These are phyloP conservation scores for Claviceps sp. DNA, from an alignment of 2,329 filamentous ascomycete species.

Conservation along the genomic window DNA sequence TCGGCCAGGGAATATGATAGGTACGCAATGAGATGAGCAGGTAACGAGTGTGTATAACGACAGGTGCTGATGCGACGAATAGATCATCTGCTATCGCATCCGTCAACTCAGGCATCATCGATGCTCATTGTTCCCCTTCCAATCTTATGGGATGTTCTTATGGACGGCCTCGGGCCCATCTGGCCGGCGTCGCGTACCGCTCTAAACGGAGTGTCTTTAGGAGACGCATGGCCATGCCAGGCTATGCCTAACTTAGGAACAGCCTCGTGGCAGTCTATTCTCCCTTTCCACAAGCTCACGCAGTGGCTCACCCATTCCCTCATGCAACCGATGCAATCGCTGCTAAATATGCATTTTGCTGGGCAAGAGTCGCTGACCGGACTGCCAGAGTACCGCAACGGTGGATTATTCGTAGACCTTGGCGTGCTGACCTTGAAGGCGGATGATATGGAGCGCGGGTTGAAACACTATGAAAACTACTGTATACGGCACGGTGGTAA, in stretches of 20 bases:
- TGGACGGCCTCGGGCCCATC: slow-evolving; percentile 73
- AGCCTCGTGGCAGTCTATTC: slow-evolving; percentile 59
- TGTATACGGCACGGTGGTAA: slow-evolving; percentile 58
- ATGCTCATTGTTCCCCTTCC: slow-evolving; percentile 77
- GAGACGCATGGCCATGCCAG: slow-evolving; percentile 87
- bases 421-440: slow-evolving; percentile 67
- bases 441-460: slow-evolving; percentile 54
- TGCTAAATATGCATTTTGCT: slow-evolving; percentile 69
- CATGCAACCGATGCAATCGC: slow-evolving; percentile 76
- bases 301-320: slow-evolving; percentile 93
- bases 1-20: slow-evolving; percentile 86
- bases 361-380: slow-evolving; percentile 75
- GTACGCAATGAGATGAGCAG: slow-evolving; percentile 34
- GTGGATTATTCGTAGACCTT: slow-evolving; percentile 74
- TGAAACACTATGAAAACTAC: slow-evolving; percentile 50
- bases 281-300: slow-evolving; percentile 87
- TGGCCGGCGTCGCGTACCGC: slow-evolving; percentile 81
- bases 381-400: slow-evolving; percentile 84
- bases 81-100: slow-evolving; percentile 86
- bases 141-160: slow-evolving; percentile 80
- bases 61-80: slow-evolving; percentile 18
- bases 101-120: slow-evolving; percentile 76
- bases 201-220: slow-evolving; percentile 75
- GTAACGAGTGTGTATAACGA: background rate
- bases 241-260: slow-evolving; percentile 53